phyloP scores from a whole-genome alignment of 495 filamentous ascomycete genomes.

The Talaromyces adpressus region DNA sequence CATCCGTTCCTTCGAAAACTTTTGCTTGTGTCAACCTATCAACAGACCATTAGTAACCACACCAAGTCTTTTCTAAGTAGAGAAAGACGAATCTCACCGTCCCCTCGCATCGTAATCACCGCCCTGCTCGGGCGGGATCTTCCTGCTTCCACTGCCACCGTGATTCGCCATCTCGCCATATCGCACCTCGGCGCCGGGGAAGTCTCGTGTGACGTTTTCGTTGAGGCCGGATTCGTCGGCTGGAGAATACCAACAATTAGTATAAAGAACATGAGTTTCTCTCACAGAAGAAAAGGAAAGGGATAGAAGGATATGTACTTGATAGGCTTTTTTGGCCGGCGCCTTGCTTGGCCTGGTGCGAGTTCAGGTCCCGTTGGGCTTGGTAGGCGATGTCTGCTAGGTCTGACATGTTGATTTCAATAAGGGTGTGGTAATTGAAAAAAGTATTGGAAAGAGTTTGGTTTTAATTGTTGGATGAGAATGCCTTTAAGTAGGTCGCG shows the following conservation, averaged over 20 bases:
- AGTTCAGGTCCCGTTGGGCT: slow-evolving; percentile 49
- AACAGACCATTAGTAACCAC: not conserved
- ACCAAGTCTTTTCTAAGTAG: not conserved
- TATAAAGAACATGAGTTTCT: not conserved
- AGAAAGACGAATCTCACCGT: slow-evolving; percentile 18
- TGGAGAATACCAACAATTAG: slow-evolving; percentile 11
- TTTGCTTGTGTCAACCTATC: slow-evolving; percentile 34
- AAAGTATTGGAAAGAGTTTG: not conserved
- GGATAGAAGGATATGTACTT: slow-evolving; percentile 23
- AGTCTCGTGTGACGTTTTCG: slow-evolving; percentile 35
- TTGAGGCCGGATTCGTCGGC: slow-evolving; percentile 49
- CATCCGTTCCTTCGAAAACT: slow-evolving; percentile 44
- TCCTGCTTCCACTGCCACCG: slow-evolving; percentile 44
- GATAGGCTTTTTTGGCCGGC: slow-evolving; percentile 35
- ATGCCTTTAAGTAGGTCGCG: not conserved
- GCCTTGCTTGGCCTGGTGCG: slow-evolving; percentile 43
- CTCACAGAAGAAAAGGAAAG: not conserved
- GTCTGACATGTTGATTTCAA: slow-evolving; percentile 16
- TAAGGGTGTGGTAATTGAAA: not conserved
- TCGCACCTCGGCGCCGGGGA: slow-evolving; percentile 34
- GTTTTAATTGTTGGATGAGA: not conserved
- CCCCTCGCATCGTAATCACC: slow-evolving; percentile 41
- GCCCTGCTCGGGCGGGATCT: slow-evolving; percentile 45
- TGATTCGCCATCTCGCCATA: slow-evolving; percentile 41
- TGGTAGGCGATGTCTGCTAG: slow-evolving; percentile 23